Percentiles rank a stretch among this genome's conserved stretches.
phyloP scores from a whole-genome alignment of 805 yeast genomes.

The Yarrowia phangngaensis region DNA sequence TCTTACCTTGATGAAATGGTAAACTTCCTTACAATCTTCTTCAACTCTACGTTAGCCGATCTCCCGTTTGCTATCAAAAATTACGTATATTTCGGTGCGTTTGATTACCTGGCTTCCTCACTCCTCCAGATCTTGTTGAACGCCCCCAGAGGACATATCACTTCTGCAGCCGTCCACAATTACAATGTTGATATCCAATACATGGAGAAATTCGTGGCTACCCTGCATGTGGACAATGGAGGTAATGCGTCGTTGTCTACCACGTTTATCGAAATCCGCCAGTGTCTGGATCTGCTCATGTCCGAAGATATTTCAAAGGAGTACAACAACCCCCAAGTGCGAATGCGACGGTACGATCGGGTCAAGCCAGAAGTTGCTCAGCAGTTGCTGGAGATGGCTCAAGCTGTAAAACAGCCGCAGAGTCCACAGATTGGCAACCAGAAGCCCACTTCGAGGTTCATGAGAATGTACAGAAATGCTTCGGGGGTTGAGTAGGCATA shows the following conservation, averaged over 20 bases:
- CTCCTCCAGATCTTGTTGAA: constrained; percentile 58
- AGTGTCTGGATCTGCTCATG: constrained; percentile 67
- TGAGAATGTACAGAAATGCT: constrained; percentile 17
- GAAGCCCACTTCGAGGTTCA: constrained; percentile 17
- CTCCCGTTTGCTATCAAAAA: constrained; percentile 76
- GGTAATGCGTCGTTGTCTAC: constrained; percentile 49
- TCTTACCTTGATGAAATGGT: constrained; percentile 78
- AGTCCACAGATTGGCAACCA: constrained; percentile 15
- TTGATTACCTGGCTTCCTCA: constrained; percentile 74
- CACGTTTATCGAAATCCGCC: constrained; percentile 74
- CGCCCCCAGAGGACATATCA: constrained; percentile 50
- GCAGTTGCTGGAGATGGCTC: constrained; percentile 42
- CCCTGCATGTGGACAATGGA: constrained; percentile 35
- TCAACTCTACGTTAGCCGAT: constrained; percentile 76
- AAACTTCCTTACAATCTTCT: constrained; percentile 76
- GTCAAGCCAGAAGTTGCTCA: constrained; percentile 70
- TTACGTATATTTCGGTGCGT: constrained; percentile 76
- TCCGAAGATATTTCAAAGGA: constrained; percentile 57
- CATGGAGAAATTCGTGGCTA: constrained; percentile 52
- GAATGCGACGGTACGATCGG: constrained; percentile 68
- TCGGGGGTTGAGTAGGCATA: not conserved
- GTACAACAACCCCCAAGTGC: constrained; percentile 52
- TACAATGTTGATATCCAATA: constrained; percentile 78
- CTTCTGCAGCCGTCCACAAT: constrained; percentile 60
- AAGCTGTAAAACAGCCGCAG: constrained; percentile 21